Evolutionary conservation across 305 asterid genomes (phyloP).

Genomic region (Fraxinus paxiana): DNA sequence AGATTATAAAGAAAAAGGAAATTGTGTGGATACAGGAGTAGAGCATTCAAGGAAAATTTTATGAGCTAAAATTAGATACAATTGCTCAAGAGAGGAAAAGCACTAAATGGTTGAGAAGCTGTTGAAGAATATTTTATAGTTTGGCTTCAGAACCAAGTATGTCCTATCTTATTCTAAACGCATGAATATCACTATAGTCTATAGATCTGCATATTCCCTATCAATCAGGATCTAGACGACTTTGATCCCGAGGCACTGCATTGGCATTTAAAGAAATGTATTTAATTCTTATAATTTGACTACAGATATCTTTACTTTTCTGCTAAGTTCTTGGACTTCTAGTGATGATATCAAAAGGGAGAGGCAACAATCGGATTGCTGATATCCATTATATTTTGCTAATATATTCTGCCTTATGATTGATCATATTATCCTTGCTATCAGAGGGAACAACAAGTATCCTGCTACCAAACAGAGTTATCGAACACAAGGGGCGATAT

Average conservation of each 20-base stretch:
- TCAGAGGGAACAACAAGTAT: neutral
- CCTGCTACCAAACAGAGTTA: neutral
- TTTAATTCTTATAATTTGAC: neutral
- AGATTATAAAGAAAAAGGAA: neutral
- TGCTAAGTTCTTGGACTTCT: neutral
- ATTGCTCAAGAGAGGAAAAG: neutral
- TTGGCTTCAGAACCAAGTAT: neutral
- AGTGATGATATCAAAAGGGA: neutral
- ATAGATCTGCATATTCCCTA: neutral
- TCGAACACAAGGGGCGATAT: neutral
- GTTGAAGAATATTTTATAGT: neutral
- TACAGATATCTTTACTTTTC: neutral
- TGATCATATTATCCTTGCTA: neutral
- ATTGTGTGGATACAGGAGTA: neutral
- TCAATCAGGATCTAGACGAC: neutral
- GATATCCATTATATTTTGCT: neutral
- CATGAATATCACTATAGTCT: neutral
- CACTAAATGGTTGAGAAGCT: neutral
- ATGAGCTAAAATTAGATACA: neutral
- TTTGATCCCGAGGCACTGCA: neutral
- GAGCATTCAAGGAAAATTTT: neutral
- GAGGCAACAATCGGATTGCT: neutral
- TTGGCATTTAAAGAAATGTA: neutral
- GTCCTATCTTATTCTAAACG: neutral
- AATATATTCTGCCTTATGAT: neutral